Evolutionary conservation across 768 basidiomycete genomes (phyloP).

Genomic region (Lactifluus subvellereus): DNA sequence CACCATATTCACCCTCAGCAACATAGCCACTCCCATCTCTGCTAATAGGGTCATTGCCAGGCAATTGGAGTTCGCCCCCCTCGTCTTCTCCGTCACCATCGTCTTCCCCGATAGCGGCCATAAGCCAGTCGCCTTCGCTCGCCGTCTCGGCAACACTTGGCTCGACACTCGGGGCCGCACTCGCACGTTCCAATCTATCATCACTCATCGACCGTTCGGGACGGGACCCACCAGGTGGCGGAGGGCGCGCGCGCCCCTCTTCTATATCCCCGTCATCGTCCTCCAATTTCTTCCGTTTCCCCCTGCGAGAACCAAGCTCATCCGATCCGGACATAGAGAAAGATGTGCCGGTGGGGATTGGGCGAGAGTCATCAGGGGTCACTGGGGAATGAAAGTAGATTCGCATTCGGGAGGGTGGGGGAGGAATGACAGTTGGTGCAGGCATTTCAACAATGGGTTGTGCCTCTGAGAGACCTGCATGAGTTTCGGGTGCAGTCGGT

Average conservation of each 20-base stretch:
- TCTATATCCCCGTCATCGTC: conserved; percentile 81
- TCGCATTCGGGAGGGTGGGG: conserved; percentile 73
- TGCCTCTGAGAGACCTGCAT: neutral
- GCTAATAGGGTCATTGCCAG: conserved; percentile 10
- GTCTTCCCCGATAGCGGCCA: conserved; percentile 79
- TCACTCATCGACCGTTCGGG: conserved; percentile 40
- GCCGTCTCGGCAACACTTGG: conserved; percentile 56
- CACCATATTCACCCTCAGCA: conserved; percentile 28
- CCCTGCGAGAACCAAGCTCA: conserved; percentile 54
- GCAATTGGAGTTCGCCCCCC: conserved; percentile 25
- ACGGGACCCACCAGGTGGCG: conserved; percentile 44
- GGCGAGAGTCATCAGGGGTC: conserved; percentile 72
- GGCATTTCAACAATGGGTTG: conserved; percentile 24
- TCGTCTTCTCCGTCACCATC: conserved; percentile 45
- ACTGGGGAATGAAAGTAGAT: conserved; percentile 92
- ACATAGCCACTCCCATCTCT: conserved; percentile 12
- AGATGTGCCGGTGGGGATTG: conserved; percentile 57
- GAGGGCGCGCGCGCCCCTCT: conserved; percentile 61
- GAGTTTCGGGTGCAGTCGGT: neutral
- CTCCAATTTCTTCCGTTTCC: conserved; percentile 84
- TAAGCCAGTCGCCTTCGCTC: conserved; percentile 82
- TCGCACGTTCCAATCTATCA: conserved; percentile 51
- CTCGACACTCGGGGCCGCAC: conserved; percentile 65
- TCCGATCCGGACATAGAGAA: conserved; percentile 39
- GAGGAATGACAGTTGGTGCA: conserved; percentile 31